Evolutionary conservation across 1,139 yeast species (phyloP).

Genomic region (Arxiozyma slooffiae): DNA sequence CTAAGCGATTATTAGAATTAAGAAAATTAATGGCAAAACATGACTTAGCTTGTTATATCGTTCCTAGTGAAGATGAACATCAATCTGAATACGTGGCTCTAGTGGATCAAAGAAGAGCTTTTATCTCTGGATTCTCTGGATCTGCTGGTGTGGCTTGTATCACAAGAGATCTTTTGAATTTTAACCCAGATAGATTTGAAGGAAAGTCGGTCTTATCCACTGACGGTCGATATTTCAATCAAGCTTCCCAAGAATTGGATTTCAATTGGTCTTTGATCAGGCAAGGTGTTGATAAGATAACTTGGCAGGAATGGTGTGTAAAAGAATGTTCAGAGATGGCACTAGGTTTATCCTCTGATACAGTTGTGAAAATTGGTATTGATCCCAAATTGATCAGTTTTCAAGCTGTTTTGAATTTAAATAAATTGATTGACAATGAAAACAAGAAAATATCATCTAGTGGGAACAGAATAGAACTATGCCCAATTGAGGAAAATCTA

Average conservation of each 20-base stretch:
- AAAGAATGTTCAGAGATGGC: slow-evolving; percentile 51
- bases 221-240: slow-evolving; percentile 89
- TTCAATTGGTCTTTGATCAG: slow-evolving; percentile 78
- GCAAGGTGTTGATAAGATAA: slow-evolving; percentile 66
- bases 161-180: slow-evolving; percentile 51
- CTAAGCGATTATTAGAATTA: slow-evolving; percentile 49
- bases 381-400: slow-evolving; percentile 66
- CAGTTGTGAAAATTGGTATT: slow-evolving; percentile 33
- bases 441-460: slow-evolving; percentile 19
- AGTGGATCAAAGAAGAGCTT: slow-evolving; percentile 74
- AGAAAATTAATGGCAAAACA: slow-evolving; percentile 56
- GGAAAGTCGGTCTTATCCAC: slow-evolving; percentile 73
- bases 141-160: slow-evolving; percentile 90
- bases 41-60: slow-evolving; percentile 65
- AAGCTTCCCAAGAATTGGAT: slow-evolving; percentile 81
- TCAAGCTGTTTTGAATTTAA: slow-evolving; percentile 34
- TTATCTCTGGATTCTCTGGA: slow-evolving; percentile 86
- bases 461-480: slow-evolving; percentile 44
- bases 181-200: slow-evolving; percentile 32
- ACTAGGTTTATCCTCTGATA: slow-evolving; percentile 31
- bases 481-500: slow-evolving; percentile 59
- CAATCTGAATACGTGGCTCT: slow-evolving; percentile 81
- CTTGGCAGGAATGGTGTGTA: slow-evolving; percentile 86
- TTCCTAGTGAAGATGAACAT: slow-evolving; percentile 91
- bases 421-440: slow-evolving; percentile 26